phyloP scores from a whole-genome alignment of 2,329 filamentous ascomycete genomes.

The Aspergillus sp. region DNA sequence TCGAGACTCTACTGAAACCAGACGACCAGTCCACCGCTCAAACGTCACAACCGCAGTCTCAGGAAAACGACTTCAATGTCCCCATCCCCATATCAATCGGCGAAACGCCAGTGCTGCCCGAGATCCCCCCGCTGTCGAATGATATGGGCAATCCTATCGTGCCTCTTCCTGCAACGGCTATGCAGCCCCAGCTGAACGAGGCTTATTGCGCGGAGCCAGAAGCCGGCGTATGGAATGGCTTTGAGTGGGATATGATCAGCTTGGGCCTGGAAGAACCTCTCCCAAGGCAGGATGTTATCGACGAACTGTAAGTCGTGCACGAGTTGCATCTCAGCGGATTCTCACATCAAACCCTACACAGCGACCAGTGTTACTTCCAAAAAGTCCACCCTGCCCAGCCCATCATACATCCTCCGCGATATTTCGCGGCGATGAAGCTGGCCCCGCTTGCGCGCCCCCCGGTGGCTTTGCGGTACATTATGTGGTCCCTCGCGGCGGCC shows the following conservation, averaged over 20 bases:
- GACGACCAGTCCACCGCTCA: constrained; percentile 47
- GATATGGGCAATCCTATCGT: constrained; percentile 13
- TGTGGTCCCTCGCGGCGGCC: constrained; percentile 90
- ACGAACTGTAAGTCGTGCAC: constrained; percentile 58
- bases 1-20: constrained; percentile 80
- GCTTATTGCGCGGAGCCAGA: constrained; percentile 12
- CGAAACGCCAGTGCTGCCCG: constrained; percentile 13
- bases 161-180: constrained; percentile 16
- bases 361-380: constrained; percentile 78
- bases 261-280: constrained; percentile 74
- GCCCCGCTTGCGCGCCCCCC: constrained; percentile 79
- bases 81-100: constrained; percentile 12
- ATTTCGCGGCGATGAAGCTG: constrained; percentile 79
- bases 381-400: constrained; percentile 79
- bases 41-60: constrained; percentile 21
- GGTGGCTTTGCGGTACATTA: constrained; percentile 80
- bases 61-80: constrained; percentile 14
- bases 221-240: constrained; percentile 31
- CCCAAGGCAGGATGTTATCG: constrained; percentile 68
- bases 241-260: constrained; percentile 78
- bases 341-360: constrained; percentile 26
- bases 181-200: constrained; percentile 12
- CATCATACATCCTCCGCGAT: constrained; percentile 82
- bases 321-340: not conserved
- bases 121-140: constrained; percentile 14